Evolutionary conservation across 441 rosid genomes (phyloP).

Genomic region (Pelargonium myrrhifolium): DNA sequence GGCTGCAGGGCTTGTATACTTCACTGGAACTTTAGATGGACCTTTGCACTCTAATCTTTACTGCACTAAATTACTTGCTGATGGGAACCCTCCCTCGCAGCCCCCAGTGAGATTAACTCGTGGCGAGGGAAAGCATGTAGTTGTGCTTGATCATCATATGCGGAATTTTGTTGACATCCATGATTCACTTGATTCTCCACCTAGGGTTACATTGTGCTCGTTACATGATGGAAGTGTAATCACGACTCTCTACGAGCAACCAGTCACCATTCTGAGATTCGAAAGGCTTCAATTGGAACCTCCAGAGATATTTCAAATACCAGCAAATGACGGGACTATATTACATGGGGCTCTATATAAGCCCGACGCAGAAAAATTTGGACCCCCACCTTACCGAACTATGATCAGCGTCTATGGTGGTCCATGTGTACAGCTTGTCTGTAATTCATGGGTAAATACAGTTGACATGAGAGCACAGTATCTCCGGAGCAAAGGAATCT

Average conservation of each 20-base stretch:
- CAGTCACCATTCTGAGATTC: conserved; percentile 40
- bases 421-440: conserved; percentile 67
- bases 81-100: conserved; percentile 19
- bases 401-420: conserved; percentile 85
- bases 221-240: conserved; percentile 52
- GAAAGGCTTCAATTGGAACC: conserved; percentile 56
- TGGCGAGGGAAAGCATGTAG: conserved; percentile 76
- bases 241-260: conserved; percentile 59
- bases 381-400: conserved; percentile 91
- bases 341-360: conserved; percentile 68
- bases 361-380: conserved; percentile 62
- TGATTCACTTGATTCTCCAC: conserved; percentile 73
- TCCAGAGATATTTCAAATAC: conserved; percentile 67
- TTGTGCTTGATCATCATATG: conserved; percentile 79
- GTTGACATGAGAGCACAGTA: conserved; percentile 96
- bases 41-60: conserved; percentile 75
- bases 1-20: conserved; percentile 52
- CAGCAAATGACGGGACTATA: conserved; percentile 60
- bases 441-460: conserved; percentile 68
- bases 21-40: conserved; percentile 83
- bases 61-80: conserved; percentile 40
- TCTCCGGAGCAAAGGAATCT: conserved; percentile 77
- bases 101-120: conserved; percentile 61
- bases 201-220: conserved; percentile 58
- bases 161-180: conserved; percentile 76